Conservation (phyloP, 2,329 filamentous ascomycete species). For the Arthroderma sp. region DNA sequence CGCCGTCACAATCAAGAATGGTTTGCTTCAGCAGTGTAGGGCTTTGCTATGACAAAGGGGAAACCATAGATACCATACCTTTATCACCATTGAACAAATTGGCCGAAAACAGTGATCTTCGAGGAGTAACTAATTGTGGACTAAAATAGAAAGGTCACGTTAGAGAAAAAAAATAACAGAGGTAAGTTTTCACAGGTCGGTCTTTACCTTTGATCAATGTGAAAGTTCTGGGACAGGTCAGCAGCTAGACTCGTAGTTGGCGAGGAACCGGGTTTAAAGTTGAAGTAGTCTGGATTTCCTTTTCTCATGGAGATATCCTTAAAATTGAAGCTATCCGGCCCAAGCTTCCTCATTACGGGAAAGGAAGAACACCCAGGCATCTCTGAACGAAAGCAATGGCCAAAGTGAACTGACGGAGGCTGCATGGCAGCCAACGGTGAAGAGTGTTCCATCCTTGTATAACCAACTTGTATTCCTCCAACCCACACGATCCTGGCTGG, state of each 20-base stretch:
- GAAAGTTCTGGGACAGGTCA: slow-evolving; percentile 93
- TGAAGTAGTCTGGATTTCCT: slow-evolving; percentile 65
- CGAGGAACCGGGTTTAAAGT: slow-evolving; percentile 69
- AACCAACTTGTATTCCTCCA: neutral
- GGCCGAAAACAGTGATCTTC: slow-evolving; percentile 70
- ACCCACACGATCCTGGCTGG: neutral
- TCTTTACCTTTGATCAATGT: slow-evolving; percentile 78
- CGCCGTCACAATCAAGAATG: slow-evolving; percentile 19
- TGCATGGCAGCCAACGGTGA: slow-evolving; percentile 91
- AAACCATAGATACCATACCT: slow-evolving; percentile 9
- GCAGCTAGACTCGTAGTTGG: slow-evolving; percentile 82
- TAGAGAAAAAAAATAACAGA: slow-evolving; percentile 15
- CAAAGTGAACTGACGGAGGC: slow-evolving; percentile 50
- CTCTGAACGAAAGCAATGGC: slow-evolving; percentile 49
- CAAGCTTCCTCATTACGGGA: slow-evolving; percentile 42
- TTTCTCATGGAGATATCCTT: slow-evolving; percentile 60
- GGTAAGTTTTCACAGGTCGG: slow-evolving; percentile 37
- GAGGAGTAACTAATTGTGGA: slow-evolving; percentile 69
- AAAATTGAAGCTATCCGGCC: slow-evolving; percentile 59
- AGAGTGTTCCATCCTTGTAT: slow-evolving; percentile 64
- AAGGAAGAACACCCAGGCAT: slow-evolving; percentile 39
- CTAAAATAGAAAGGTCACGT: slow-evolving; percentile 35
- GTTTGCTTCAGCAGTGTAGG: neutral
- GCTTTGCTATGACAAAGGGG: neutral
- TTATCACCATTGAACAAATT: slow-evolving; percentile 50